Evolutionary conservation across 2,329 filamentous ascomycete species (phyloP).

Genomic region (Monosporascus sp.): DNA sequence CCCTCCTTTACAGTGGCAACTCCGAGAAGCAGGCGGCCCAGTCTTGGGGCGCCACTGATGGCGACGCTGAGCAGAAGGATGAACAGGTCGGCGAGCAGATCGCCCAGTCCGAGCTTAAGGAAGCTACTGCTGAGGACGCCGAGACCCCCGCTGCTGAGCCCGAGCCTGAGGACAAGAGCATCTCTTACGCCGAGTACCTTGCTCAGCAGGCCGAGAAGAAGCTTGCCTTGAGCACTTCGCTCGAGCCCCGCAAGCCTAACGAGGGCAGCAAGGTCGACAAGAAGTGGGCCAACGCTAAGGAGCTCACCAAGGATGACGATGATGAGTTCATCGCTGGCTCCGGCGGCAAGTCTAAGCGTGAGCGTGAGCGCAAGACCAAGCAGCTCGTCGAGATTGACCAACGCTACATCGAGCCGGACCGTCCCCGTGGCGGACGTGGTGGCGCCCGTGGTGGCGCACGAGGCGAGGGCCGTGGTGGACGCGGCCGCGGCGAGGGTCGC

Average conservation of each 20-base stretch:
- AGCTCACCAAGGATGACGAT: slow-evolving; percentile 57
- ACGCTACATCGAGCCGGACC: slow-evolving; percentile 68
- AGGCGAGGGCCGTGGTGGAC: slow-evolving; percentile 39
- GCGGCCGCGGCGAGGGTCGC: slow-evolving; percentile 41
- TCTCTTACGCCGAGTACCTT: slow-evolving; percentile 87
- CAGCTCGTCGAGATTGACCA: slow-evolving; percentile 83
- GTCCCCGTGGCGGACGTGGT: slow-evolving; percentile 48
- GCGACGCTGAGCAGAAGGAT: slow-evolving; percentile 79
- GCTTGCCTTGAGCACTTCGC: slow-evolving; percentile 56
- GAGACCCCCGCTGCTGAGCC: slow-evolving; percentile 37
- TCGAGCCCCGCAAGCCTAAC: slow-evolving; percentile 82
- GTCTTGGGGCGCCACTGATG: slow-evolving; percentile 82
- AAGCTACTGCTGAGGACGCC: slow-evolving; percentile 47
- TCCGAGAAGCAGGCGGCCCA: slow-evolving; percentile 84
- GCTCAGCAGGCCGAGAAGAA: slow-evolving; percentile 70
- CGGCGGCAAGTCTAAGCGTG: slow-evolving; percentile 72
- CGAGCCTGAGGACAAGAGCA: slow-evolving; percentile 77
- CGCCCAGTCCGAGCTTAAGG: slow-evolving; percentile 78
- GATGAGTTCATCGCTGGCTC: slow-evolving; percentile 73
- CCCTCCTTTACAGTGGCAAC: slow-evolving; percentile 44
- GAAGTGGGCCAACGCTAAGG: slow-evolving; percentile 87
- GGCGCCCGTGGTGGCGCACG: slow-evolving; percentile 48
- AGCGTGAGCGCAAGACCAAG: slow-evolving; percentile 91
- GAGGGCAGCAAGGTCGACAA: slow-evolving; percentile 83
- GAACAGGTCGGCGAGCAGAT: slow-evolving; percentile 89